phyloP scores from a whole-genome alignment of 306 rosid genomes.

The Trifolium subterraneum region DNA sequence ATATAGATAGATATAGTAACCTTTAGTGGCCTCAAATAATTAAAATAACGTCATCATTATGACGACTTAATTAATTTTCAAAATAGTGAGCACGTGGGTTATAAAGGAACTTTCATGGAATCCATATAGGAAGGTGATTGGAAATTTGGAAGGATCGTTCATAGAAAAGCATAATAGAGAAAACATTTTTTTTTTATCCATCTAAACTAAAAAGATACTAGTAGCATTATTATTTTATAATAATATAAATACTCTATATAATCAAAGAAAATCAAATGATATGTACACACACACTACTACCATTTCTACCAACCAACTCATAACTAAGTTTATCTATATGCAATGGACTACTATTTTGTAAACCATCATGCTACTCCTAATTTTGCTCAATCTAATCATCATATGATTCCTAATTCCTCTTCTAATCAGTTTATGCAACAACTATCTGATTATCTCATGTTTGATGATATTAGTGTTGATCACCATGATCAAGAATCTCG shows the following conservation, averaged over 20 bases:
- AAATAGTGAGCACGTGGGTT: constrained; percentile 41
- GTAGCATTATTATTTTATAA: constrained; percentile 19
- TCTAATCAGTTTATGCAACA: constrained; percentile 38
- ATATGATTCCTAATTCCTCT: constrained; percentile 30
- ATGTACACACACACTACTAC: neutral
- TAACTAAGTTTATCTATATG: neutral
- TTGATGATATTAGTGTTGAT: constrained; percentile 37
- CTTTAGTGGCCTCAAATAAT: neutral
- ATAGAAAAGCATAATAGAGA: constrained; percentile 21
- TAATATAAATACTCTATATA: constrained; percentile 24
- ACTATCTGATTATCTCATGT: constrained; percentile 53
- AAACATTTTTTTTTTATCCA: neutral
- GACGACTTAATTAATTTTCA: constrained; percentile 28
- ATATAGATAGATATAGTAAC: no score
- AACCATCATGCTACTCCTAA: constrained; percentile 49
- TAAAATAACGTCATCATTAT: constrained; percentile 40
- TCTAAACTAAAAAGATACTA: neutral
- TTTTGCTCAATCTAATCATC: constrained; percentile 15
- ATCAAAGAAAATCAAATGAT: constrained; percentile 6
- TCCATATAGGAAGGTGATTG: constrained; percentile 47
- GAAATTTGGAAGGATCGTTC: constrained; percentile 55
- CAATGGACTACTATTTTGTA: constrained; percentile 56
- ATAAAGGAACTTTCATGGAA: constrained; percentile 51
- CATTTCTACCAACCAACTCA: neutral
- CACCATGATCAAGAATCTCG: constrained; percentile 47